Evolutionary conservation across 1,139 yeast genomes (phyloP).

Genomic region (Geotrichum reessii): DNA sequence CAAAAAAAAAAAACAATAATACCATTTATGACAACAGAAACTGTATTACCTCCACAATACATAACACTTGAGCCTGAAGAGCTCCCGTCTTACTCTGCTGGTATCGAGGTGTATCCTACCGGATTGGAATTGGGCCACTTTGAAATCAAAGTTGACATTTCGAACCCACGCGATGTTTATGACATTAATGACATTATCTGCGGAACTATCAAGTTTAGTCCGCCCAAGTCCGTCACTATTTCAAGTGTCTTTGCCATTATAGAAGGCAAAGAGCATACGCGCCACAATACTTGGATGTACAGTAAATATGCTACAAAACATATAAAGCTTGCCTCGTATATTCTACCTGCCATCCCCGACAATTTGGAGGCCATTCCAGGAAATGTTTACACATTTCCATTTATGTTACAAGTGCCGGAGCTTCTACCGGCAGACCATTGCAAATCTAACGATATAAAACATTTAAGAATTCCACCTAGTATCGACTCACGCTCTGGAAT

Average conservation of each 20-base stretch:
- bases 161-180: neutral
- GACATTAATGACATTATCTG: slow-evolving; percentile 5
- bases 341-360: neutral
- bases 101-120: slow-evolving; percentile 3
- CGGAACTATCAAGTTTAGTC: neutral
- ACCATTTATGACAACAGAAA: neutral
- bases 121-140: neutral
- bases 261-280: slow-evolving; percentile 1
- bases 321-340: neutral
- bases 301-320: neutral
- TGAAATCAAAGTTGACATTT: neutral
- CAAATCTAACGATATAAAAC: neutral
- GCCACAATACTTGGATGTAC: neutral
- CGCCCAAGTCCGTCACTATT: neutral
- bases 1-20: no score
- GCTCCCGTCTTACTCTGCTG: slow-evolving; percentile 5
- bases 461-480: slow-evolving; percentile 2
- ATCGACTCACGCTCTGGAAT: neutral
- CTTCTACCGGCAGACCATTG: neutral
- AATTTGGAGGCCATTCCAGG: neutral
- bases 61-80: neutral
- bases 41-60: neutral
- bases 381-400: slow-evolving; percentile 1
- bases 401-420: slow-evolving; percentile 3
- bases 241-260: neutral